Percentiles rank a stretch among this genome's conserved stretches.
Evolutionary conservation across 805 yeast genomes (phyloP).

Genomic region (Wickerhamomyces silvicola): DNA sequence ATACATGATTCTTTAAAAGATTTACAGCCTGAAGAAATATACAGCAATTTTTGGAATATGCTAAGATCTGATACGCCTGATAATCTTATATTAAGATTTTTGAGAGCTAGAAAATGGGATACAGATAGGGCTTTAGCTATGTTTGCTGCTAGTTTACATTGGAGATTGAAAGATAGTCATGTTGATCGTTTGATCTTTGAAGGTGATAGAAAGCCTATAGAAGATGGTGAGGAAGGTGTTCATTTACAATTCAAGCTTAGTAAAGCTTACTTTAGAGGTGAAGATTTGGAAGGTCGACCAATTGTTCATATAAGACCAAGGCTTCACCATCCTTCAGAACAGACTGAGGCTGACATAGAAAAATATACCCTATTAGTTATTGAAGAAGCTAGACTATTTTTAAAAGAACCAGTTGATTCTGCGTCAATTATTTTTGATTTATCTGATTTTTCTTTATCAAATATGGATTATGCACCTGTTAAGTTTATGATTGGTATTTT

Average conservation of each 20-base stretch:
- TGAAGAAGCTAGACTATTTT: conserved; percentile 73
- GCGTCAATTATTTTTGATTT: conserved; percentile 84
- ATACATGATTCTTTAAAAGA: conserved; percentile 45
- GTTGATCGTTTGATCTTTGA: conserved; percentile 56
- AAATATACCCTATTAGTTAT: conserved; percentile 68
- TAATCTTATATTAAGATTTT: conserved; percentile 63
- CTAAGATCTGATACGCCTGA: conserved; percentile 79
- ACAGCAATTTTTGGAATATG: conserved; percentile 50
- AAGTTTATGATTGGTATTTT: conserved; percentile 84
- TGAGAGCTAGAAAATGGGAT: conserved; percentile 86
- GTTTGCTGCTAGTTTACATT: conserved; percentile 65
- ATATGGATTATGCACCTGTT: conserved; percentile 90
- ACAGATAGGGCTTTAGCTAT: conserved; percentile 60
- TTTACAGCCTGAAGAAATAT: conserved; percentile 44
- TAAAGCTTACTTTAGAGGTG: conserved; percentile 71
- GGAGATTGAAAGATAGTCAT: conserved; percentile 61
- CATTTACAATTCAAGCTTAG: conserved; percentile 42
- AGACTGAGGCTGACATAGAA: conserved; percentile 65
- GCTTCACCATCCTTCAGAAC: conserved; percentile 63
- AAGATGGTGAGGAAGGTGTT: conserved; percentile 37
- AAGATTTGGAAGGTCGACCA: conserved; percentile 70
- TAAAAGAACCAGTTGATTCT: conserved; percentile 70
- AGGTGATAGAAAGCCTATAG: conserved; percentile 64
- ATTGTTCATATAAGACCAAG: conserved; percentile 76
- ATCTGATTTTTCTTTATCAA: conserved; percentile 77